Evolutionary conservation across 371 early-diverging fungal species (phyloP).

Genomic region (Mortierella sp.): DNA sequence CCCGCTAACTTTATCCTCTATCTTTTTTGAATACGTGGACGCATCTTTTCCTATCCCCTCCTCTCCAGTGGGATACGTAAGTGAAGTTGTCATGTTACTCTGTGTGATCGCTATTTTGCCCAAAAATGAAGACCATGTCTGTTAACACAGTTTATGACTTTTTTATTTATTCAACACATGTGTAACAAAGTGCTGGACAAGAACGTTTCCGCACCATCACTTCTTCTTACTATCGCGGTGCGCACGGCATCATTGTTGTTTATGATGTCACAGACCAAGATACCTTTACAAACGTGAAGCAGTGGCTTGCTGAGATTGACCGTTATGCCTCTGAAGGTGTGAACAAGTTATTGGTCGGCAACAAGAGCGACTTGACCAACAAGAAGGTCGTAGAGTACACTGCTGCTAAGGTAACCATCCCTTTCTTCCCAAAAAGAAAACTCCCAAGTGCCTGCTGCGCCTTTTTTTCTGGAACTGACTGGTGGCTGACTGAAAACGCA

Average conservation of each 20-base stretch:
- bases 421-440: not conserved
- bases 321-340: slow-evolving; percentile 62
- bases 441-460: not conserved
- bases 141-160: slow-evolving; percentile 12
- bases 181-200: slow-evolving; percentile 94
- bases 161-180: not conserved
- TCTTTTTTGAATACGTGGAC: not conserved
- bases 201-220: slow-evolving; percentile 99
- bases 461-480: not conserved
- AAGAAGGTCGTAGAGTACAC: slow-evolving; percentile 79
- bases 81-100: not conserved
- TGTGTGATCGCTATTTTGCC: not conserved
- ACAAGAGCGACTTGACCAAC: slow-evolving; percentile 86
- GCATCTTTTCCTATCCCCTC: not conserved
- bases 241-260: slow-evolving; percentile 98
- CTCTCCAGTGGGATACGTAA: slow-evolving; percentile 24
- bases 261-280: slow-evolving; percentile 96
- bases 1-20: not conserved
- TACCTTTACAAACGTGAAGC: slow-evolving; percentile 32
- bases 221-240: slow-evolving; percentile 95
- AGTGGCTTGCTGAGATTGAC: slow-evolving; percentile 13
- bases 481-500: too few species aligned
- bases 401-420: slow-evolving; percentile 68
- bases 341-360: slow-evolving; percentile 87
- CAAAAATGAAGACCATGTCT: not conserved